Evolutionary conservation across 2,329 filamentous ascomycete species (phyloP), one percentile per base, ranked within the genome.

Genomic region (Paraphoma chrysanthemicola): DNA sequence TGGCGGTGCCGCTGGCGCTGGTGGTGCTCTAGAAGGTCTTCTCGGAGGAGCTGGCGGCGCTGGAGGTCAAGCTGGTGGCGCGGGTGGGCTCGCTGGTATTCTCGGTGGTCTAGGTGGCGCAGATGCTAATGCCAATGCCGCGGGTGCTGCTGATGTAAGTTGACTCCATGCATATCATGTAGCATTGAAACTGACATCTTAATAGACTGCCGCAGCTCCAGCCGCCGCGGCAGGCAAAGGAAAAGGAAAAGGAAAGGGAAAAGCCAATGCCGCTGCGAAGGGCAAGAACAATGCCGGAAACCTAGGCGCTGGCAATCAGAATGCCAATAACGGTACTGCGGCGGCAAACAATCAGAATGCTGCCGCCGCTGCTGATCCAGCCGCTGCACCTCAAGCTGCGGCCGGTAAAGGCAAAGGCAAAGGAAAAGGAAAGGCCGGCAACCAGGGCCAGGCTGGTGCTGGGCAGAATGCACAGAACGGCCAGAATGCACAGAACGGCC

Each of bases 161-260:
- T 5, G 30, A 14, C 18, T 30, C 5, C 23, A 23, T 23, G 3
- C 23, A 23, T 5, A 23, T 23, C 23, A 23, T 23, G 23, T 23
- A 23, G 5, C 23, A 23, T 23, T 23, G 23, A 2, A 23, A 23
- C 23, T 23, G 23, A 23, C 23, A 23, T 23, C 5, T 23, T 23
- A 2, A 23, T 6, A 36, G 33, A 7, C 33, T 7, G 33, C 33
- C 33, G 14, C 33, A 10, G 10, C 33, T 36, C 10, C 33, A 36
- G 23, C 23, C 23, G 23, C 23, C 23, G 23, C 23, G 23, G 23
- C 23, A 23, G 45, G 23, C 18, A 57, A 56, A 10, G 55, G 51
- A n/a, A 57, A 59, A 45, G 58, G 43, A 4, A 56, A 57, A 11
- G 56, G 44, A 6, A 57, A 57, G 28, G 60, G 29, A 17, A 53